These are phyloP conservation scores for Russula brevipes DNA, from an alignment of 768 basidiomycete genomes.

Conservation along the genomic window DNA sequence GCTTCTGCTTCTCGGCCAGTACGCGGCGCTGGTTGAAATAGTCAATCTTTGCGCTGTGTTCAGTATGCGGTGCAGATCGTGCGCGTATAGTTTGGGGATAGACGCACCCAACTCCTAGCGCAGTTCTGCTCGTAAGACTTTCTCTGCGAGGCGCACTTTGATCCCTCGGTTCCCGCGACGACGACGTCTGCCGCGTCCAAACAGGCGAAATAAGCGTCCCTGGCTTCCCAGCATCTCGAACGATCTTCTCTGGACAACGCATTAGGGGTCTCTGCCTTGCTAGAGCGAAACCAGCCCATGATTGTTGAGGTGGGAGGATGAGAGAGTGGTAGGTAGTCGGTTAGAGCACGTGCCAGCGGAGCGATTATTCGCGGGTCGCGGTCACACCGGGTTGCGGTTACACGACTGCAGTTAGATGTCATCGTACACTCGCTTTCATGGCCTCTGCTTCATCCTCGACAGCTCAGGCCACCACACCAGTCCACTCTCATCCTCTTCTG, in stretches of 20 bases:
- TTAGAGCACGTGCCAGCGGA: neutral
- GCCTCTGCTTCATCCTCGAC: conserved; percentile 28
- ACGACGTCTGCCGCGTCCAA: conserved; percentile 64
- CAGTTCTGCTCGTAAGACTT: conserved; percentile 64
- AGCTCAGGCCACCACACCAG: conserved; percentile 41
- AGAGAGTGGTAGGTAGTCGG: neutral
- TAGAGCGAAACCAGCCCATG: conserved; percentile 38
- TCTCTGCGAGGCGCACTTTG: conserved; percentile 53
- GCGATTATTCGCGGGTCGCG: neutral
- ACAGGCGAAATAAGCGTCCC: conserved; percentile 84
- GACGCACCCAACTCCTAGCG: conserved; percentile 84
- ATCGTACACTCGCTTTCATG: conserved; percentile 16
- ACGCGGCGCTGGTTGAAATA: conserved; percentile 92
- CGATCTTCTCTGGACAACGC: conserved; percentile 58
- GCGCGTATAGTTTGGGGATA: neutral
- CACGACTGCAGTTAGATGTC: neutral
- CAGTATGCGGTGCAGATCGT: neutral
- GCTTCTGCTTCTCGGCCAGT: conserved; percentile 74
- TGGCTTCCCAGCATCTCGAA: conserved; percentile 75
- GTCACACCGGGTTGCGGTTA: neutral
- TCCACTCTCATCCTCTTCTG: conserved; percentile 68
- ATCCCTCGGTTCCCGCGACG: conserved; percentile 68
- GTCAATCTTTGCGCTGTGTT: conserved; percentile 55
- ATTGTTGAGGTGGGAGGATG: neutral
- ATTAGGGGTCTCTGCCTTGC: conserved; percentile 37